Base-by-base conservation (phyloP, 768 basidiomycete genomes). In the Sporobolomyces roseus region DNA sequence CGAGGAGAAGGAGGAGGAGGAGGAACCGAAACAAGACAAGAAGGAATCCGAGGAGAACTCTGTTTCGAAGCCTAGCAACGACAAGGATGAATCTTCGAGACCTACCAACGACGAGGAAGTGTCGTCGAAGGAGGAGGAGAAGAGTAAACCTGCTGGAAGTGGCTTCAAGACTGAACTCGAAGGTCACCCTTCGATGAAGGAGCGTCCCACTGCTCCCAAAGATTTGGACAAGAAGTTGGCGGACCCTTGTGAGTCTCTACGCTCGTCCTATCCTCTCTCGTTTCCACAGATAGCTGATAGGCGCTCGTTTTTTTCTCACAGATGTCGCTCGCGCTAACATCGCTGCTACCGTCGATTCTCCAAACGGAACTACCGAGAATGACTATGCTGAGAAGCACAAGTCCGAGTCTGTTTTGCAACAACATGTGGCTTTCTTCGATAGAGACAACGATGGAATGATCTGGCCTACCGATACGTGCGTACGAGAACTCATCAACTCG, bases 391-490 rank as follows among this genome's bases (percentile, higher is more conserved):
- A 64, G 32, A 45, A 35, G 17, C 51, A 67, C 65, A 65, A 61
- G 19, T 38, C 64, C 62, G 30, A 41, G 45, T 53, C 65, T 10
- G 66, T 67, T 13, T 35, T 71, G 7, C 52, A 59, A 36, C 70
- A 71, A 59, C 70, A 71, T 35, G 65, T 71, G 41, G 16, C 48
- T 19, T 67, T 67, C 62, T 71, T 64, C 14, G 62, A 65, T 49
- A 53, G 64, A 35, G 63, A 65, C 36, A 51, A 66, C 5, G 82
- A 83, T 61, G 81, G 81, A 3, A 64, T 82, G 51, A 80, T 83
- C 58, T 83, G 80, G 80, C 82, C 82, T 6, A 61, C 70, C 16
- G 81, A 83, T 59, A 83, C 82, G 12, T 82, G 76, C 74, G 72
- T 59, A 14, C 45, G 7, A 12, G 45, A 41, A 17, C 38, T 9